phyloP scores from a whole-genome alignment of 2,329 filamentous ascomycete species.

The Ophiostoma ulmi region DNA sequence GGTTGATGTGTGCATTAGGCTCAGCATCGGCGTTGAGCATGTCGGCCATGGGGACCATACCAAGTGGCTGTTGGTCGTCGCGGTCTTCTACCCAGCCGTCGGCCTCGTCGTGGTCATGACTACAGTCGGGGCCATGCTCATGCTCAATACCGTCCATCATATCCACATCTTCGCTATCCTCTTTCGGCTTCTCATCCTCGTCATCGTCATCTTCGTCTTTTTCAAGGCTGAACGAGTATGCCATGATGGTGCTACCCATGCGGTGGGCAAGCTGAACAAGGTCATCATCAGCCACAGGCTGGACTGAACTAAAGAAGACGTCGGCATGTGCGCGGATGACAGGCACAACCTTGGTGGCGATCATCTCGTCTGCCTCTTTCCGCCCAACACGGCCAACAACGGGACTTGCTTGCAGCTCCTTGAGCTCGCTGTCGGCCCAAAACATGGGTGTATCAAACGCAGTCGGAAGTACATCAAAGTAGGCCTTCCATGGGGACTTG shows the following conservation, averaged over 20 bases:
- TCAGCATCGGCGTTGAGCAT: slow-evolving; percentile 84
- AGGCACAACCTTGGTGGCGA: slow-evolving; percentile 52
- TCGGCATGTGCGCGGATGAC: slow-evolving; percentile 43
- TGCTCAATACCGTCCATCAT: slow-evolving; percentile 57
- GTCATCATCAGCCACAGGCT: slow-evolving; percentile 40
- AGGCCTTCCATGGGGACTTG: slow-evolving; percentile 67
- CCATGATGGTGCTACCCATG: slow-evolving; percentile 87
- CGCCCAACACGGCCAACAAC: slow-evolving; percentile 74
- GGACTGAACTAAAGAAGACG: slow-evolving; percentile 42
- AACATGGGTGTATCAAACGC: slow-evolving; percentile 86
- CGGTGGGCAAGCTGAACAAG: slow-evolving; percentile 59
- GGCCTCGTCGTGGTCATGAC: slow-evolving; percentile 33
- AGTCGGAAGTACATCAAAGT: slow-evolving; percentile 68
- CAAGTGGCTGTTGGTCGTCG: slow-evolving; percentile 58
- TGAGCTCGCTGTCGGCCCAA: slow-evolving; percentile 68
- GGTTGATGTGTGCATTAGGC: slow-evolving; percentile 66
- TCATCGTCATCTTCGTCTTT: slow-evolving; percentile 48
- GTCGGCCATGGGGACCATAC: slow-evolving; percentile 88
- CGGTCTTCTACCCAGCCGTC: slow-evolving; percentile 60
- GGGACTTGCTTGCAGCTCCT: slow-evolving; percentile 68
- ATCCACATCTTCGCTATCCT: slow-evolving; percentile 41
- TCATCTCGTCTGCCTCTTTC: slow-evolving; percentile 63
- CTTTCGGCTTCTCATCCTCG: slow-evolving; percentile 52
- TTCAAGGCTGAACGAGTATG: slow-evolving; percentile 72
- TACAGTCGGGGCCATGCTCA: slow-evolving; percentile 38